phyloP scores from a whole-genome alignment of 169 alveolate species.

The Neospora caninum region DNA sequence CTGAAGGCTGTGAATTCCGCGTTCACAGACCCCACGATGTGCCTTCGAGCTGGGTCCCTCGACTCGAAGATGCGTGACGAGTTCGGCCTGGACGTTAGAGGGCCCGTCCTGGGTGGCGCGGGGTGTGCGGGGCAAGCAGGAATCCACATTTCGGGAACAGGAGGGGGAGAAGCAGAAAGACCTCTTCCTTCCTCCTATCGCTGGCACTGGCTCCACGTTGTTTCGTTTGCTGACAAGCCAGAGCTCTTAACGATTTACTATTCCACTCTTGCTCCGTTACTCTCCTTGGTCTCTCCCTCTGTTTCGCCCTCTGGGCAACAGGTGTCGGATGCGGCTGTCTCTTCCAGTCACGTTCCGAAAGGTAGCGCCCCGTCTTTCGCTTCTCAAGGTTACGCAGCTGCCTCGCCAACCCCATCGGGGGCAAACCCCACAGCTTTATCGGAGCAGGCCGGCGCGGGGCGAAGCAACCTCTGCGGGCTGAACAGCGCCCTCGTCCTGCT shows the following conservation, averaged over 20 bases:
- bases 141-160: background rate
- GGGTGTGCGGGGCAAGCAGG: background rate
- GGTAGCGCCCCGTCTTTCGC: background rate
- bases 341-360: too few species aligned
- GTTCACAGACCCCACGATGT: too few species aligned
- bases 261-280: background rate
- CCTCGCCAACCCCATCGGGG: background rate
- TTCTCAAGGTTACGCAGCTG: background rate
- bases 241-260: constrained; percentile 10
- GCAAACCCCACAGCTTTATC: background rate
- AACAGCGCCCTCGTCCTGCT: background rate
- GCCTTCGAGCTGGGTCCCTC: background rate
- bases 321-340: background rate
- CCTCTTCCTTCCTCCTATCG: background rate
- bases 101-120: background rate
- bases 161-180: background rate
- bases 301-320: background rate
- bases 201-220: constrained; percentile 42
- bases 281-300: background rate
- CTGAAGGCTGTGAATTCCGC: too few species aligned
- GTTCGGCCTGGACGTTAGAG: background rate
- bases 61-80: background rate
- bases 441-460: background rate
- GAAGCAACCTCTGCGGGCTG: background rate
- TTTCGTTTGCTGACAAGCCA: background rate